Base-by-base conservation (phyloP, 441 rosid genomes). In the Eruca vesicaria region DNA sequence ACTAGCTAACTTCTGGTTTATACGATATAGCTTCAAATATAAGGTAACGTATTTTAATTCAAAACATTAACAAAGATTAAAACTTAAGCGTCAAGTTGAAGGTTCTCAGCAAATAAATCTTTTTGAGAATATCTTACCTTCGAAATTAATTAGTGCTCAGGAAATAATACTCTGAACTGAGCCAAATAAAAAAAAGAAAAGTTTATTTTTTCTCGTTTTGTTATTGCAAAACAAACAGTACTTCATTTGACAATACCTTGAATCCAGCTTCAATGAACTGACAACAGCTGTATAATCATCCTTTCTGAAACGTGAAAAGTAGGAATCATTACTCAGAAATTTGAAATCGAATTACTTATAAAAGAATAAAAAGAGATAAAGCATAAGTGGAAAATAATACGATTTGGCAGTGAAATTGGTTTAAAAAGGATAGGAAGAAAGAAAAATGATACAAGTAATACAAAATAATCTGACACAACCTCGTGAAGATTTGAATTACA, bases 401-500 rank as follows among this genome's bases (percentile, higher is more conserved):
- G 73, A 66, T 72, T 72, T 72, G 36, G 63, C 69, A 55, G 74
- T 71, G 63, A 58, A 66, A 43, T 71, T 77, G 61, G 72, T 83
- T 81, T 74, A 79, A 87, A 82, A 82, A 76, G 66, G 72, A 87
- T 79, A 73, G 74, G 70, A 50, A 86, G 36, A 59, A 71, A 55
- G 33, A 59, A 20, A 60, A 20, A 67, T 53, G 56, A 28, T 48
- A 14, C 5, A 59, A 2, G 36, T 18, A 23, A 6, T 28, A 12
- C 2, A 66, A 72, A 61, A 11, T 7, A 59, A 75, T 82, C 96
- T 92, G 96, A 89, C 97, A 90, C 83, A 80, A 72, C 84, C 94
- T 90, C 94, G 91, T 92, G 94, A 90, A 82, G 83, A 85, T 82
- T 82, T 84, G 84, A 82, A 81, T 80, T 86, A 85, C 85, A 83